Evolutionary conservation across 768 basidiomycete species (phyloP).

Genomic region (Agrocybe pediades): DNA sequence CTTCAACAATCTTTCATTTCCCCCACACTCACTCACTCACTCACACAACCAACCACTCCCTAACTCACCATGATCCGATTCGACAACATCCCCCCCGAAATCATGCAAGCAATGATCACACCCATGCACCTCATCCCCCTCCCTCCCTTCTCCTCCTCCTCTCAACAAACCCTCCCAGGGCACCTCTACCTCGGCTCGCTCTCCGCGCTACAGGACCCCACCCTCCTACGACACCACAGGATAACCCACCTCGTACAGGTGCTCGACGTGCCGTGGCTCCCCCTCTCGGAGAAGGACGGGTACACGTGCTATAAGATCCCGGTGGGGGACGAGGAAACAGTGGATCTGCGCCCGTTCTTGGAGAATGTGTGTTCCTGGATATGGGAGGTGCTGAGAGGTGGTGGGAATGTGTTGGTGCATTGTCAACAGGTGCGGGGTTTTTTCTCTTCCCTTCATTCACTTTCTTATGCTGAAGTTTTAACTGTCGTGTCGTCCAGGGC

Average conservation of each 20-base stretch:
- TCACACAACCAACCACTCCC: background rate
- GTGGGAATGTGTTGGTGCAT: constrained; percentile 73
- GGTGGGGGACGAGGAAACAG: constrained; percentile 61
- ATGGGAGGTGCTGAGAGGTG: constrained; percentile 56
- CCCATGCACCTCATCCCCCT: constrained; percentile 77
- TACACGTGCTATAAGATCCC: constrained; percentile 65
- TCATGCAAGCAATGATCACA: constrained; percentile 83
- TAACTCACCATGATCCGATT: constrained; percentile 67
- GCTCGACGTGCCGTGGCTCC: constrained; percentile 66
- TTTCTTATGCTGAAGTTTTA: too few relatives aligned
- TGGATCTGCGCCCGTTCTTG: constrained; percentile 68
- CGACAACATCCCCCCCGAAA: constrained; percentile 71
- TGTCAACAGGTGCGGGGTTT: constrained; percentile 70
- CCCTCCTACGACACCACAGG: constrained; percentile 48
- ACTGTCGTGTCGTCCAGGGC: too few relatives aligned
- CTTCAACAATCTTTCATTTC: background rate
- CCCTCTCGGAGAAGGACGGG: constrained; percentile 47
- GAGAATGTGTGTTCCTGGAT: constrained; percentile 71
- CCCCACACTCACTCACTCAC: background rate
- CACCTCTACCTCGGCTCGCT: constrained; percentile 46
- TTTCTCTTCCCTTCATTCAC: background rate
- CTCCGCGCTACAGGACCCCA: constrained; percentile 56
- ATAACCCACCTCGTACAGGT: constrained; percentile 69
- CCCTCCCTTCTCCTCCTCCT: constrained; percentile 24
- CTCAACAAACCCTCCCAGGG: too few relatives aligned